Evolutionary conservation across 148 eudicot genomes (phyloP), one percentile per base, ranked within the genome.

Genomic region (Cornus suecica): DNA sequence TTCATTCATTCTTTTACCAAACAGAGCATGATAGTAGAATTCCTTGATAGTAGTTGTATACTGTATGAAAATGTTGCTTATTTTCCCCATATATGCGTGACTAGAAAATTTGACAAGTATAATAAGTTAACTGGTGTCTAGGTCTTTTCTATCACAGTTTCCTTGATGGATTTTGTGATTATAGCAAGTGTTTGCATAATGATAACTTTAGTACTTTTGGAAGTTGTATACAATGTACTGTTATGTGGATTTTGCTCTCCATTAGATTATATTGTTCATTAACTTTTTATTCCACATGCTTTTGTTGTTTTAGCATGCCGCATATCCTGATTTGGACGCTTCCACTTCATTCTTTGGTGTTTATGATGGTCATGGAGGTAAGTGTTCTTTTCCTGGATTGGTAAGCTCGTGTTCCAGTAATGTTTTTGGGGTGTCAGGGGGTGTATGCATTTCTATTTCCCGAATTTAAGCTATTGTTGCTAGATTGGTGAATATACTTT

Each of bases 281-380:
- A 10, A 3, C 0, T 45, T 66, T 41, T 51, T 60, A 20, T 67
- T 24, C 9, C 42, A 37, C 42, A 65, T 45, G 60, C 10, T 65
- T 71, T 76, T 54, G 58, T 60, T 77, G 6, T 63, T 84, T 77
- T 84, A 95, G 99, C 99, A 95, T 87, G 99, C 98, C 76, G 94
- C 99, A 76, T 71, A 81, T 58, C 87, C 92, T 30, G 94, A 95
- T 90, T 88, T 95, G 83, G 99, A 95, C 78, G 72, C 82, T 70
- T 82, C 89, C 48, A 85, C 98, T 78, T 90, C 99, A 66, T 95
- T 95, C 86, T 95, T 95, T 87, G 99, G 99, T 68, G 99, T 95
- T 67, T 95, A 91, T 86, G 99, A 95, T 83, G 99, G 99, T 75
- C 99, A 95, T 67, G 99, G 99, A 87, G 99, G 99, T 95, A 82